Evolutionary conservation across 2,329 filamentous ascomycete genomes (phyloP).

Genomic region (Cercospora janseana): DNA sequence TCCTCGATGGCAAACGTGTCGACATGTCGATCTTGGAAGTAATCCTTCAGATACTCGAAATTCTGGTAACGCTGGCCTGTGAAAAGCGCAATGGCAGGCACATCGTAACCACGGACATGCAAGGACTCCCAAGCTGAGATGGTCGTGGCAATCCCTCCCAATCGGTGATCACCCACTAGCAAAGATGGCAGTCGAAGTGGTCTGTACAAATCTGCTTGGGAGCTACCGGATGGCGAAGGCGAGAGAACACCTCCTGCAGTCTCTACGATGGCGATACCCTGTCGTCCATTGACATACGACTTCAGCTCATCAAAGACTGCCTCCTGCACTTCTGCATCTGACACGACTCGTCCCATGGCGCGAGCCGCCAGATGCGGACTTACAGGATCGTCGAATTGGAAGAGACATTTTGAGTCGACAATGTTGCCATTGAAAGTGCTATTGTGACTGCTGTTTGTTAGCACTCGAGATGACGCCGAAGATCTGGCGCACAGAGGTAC

Average conservation of each 20-base stretch:
- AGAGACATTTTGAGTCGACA: conserved; percentile 61
- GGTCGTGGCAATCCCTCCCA: conserved; percentile 77
- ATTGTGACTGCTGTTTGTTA: conserved; percentile 8
- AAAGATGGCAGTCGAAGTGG: conserved; percentile 71
- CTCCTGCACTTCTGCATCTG: conserved; percentile 40
- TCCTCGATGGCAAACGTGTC: conserved; percentile 56
- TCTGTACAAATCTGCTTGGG: conserved; percentile 75
- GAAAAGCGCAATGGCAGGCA: conserved; percentile 69
- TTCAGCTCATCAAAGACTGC: conserved; percentile 44
- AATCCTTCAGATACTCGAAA: conserved; percentile 63
- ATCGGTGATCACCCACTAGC: conserved; percentile 69
- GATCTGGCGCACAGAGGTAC: not conserved
- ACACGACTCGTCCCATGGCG: conserved; percentile 26
- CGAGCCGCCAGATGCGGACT: conserved; percentile 74
- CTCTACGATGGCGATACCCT: conserved; percentile 69
- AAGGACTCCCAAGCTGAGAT: conserved; percentile 80
- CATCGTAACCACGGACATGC: conserved; percentile 72
- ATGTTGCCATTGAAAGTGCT: conserved; percentile 34
- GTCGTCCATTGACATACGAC: conserved; percentile 43
- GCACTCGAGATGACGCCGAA: not conserved
- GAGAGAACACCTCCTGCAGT: conserved; percentile 82
- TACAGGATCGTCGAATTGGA: conserved; percentile 69
- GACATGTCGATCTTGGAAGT: conserved; percentile 63
- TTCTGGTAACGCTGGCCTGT: conserved; percentile 65
- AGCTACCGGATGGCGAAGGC: conserved; percentile 70